These are phyloP conservation scores for Desmodesmus armatus DNA, from an alignment of 139 green algal genomes.

Conservation along the genomic window DNA sequence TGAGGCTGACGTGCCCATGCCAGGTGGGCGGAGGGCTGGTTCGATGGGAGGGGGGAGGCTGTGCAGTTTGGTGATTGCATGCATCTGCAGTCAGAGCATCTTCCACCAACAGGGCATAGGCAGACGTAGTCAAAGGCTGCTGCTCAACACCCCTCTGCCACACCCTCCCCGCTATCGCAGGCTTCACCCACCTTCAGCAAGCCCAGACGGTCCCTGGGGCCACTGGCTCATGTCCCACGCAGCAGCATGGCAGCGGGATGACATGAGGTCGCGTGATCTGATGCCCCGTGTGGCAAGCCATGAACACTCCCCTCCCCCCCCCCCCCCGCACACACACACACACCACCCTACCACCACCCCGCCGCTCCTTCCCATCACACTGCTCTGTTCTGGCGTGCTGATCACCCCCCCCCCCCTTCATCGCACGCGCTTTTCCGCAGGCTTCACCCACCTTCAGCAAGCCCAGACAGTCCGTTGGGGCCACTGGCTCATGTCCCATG, in stretches of 20 bases:
- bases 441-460: slow-evolving; percentile 97
- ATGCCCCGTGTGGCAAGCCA: slow-evolving; percentile 88
- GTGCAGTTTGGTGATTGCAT: too few relatives aligned
- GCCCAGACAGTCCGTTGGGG: slow-evolving; percentile 94
- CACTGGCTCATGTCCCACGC: slow-evolving; percentile 96
- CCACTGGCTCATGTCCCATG: slow-evolving; percentile 96
- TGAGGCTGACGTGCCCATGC: slow-evolving; percentile 91
- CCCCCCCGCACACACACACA: too few relatives aligned
- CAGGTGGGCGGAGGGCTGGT: slow-evolving; percentile 58
- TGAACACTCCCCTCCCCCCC: too few relatives aligned
- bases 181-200: slow-evolving; percentile 97
- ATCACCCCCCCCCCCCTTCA: too few relatives aligned
- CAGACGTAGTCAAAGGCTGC: slow-evolving; percentile 67
- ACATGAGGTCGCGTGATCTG: slow-evolving; percentile 90
- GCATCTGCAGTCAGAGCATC: not conserved
- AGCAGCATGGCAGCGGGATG: slow-evolving; percentile 93
- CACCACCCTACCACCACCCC: not conserved
- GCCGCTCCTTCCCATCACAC: not conserved
- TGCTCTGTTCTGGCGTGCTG: not conserved
- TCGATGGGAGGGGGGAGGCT: too few relatives aligned
- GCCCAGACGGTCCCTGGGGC: slow-evolving; percentile 94
- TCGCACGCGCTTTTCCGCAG: slow-evolving; percentile 55
- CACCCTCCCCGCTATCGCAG: slow-evolving; percentile 53
- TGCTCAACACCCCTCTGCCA: too few relatives aligned
- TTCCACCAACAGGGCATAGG: slow-evolving; percentile 84